Percentiles rank a stretch among this genome's conserved stretches.
Conservation (phyloP, 768 basidiomycete species). For the Hypholoma fasciculare region DNA sequence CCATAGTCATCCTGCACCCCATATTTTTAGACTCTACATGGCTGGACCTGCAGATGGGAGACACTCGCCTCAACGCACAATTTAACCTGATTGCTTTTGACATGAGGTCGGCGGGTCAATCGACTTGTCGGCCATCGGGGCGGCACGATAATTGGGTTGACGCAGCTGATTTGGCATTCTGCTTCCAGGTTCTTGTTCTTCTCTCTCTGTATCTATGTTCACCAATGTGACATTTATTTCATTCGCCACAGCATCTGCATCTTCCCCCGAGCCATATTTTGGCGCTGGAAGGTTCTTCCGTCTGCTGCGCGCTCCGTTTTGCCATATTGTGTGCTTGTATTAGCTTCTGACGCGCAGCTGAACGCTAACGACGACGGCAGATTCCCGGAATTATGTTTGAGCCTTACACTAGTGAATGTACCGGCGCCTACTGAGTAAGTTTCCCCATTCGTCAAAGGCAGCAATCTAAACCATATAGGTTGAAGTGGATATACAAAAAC, state of each 20-base stretch:
- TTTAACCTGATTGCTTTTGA: constrained; percentile 81
- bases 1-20: constrained; percentile 69
- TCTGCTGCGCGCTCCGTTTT: constrained; percentile 62
- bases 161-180: constrained; percentile 73
- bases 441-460: constrained; percentile 1
- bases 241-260: constrained; percentile 46
- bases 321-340: constrained; percentile 54
- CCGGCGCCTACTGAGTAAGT: constrained; percentile 68
- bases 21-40: constrained; percentile 69
- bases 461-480: constrained; percentile 32
- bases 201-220: neutral
- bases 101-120: constrained; percentile 62
- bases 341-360: neutral
- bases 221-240: neutral
- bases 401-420: constrained; percentile 68
- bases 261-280: constrained; percentile 73
- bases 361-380: constrained; percentile 31
- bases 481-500: constrained; percentile 59
- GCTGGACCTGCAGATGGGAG: constrained; percentile 66
- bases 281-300: constrained; percentile 61
- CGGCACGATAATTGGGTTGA: constrained; percentile 76
- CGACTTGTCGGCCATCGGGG: constrained; percentile 49
- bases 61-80: constrained; percentile 53
- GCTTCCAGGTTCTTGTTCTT: constrained; percentile 50
- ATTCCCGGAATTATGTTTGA: constrained; percentile 71